Base-by-base conservation (phyloP, 768 basidiomycete genomes). In the Imleria badia region DNA sequence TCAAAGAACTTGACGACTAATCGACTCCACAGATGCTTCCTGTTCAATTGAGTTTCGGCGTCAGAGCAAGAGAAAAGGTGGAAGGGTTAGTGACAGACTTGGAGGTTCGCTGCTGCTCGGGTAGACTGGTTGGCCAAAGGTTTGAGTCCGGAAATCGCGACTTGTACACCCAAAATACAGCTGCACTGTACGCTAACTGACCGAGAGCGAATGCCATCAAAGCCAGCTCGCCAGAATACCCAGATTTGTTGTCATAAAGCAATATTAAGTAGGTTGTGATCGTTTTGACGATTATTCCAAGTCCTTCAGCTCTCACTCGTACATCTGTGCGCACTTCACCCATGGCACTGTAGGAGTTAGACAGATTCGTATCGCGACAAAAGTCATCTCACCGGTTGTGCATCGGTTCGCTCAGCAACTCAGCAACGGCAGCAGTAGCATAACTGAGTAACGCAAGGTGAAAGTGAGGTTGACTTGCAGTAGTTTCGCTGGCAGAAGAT, bases 191-290 rank as follows among this genome's bases (percentile, higher is more conserved):
- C 2, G 78, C 78, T 6, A 89, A 61, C 69, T 98, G 96, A 4
- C 97, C 97, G 0, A 82, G 51, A 2, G 92, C 94, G 67, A 98
- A 98, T 0, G 91, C 91, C 34, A 92, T 63, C 36, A 98, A 77
- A 7, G 89, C 82, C 52, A 82, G 72, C 6, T 78, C 71, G 15
- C 79, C 77, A 0, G 71, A 50, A 34, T 62, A 30, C 54, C 60
- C 22, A 40, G 56, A 59, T 51, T 60, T 59, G 23, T 72, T 67
- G 63, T 84, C 83, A 53, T 78, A 73, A 2, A 86, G 67, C 26
- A 98, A 76, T 3, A 85, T 74, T 5, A 79, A 59, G 56, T 97
- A 87, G 0, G 94, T 93, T 11, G 78, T 73, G 10, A 89, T 48
- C 1, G 92, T 86, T 72, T 92, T 94, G 42, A 72, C 59, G 11